Evolutionary conservation across 2,329 filamentous ascomycete genomes (phyloP), one percentile per base, ranked within the genome.

Genomic region (Shiraia sp.): DNA sequence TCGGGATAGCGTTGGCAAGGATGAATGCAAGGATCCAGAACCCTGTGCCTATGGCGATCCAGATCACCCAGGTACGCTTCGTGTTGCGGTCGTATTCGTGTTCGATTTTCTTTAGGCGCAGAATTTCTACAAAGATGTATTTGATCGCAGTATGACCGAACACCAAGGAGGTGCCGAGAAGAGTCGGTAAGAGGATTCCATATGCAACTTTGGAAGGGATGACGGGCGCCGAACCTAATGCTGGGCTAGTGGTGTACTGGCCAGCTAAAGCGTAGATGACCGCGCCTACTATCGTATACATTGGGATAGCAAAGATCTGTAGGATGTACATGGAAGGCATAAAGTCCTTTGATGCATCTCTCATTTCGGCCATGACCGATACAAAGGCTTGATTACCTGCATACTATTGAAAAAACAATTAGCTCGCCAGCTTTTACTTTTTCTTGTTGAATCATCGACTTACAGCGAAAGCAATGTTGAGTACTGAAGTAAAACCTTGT

Each of bases 111-210:
- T 78, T 38, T 12, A 42, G 15, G 14, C 75, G 69, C 66, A 85
- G 83, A 4, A 82, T 62, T 25, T 82, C 79, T 7, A 79, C 70
- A 53, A 83, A 87, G 44, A 86, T 72, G 56, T 83, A 83, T 57
- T 83, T 85, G 35, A 75, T 75, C 4, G 81, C 79, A 2, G 87
- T 79, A 49, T 85, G 80, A 14, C 78, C 82, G 57, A 85, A 83
- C 50, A 88, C 85, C 4, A 86, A 82, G 40, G 82, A 83, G 0
- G 83, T 81, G 35, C 87, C 80, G 31, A 87, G 73, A 41, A 87
- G 86, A 4, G 86, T 86, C 19, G 83, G 83, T 4, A 83, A 74
- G 0, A 84, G 83, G 40, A 87, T 71, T n/a, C 81, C 83, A 68
- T 81, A 87, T 12, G 85, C 84, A 10, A 83, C 70, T 59, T 85